Evolutionary conservation across 352 stramenopile species (phyloP), one percentile per base, ranked within the genome.

Genomic region (Phytophthora uliginosa): DNA sequence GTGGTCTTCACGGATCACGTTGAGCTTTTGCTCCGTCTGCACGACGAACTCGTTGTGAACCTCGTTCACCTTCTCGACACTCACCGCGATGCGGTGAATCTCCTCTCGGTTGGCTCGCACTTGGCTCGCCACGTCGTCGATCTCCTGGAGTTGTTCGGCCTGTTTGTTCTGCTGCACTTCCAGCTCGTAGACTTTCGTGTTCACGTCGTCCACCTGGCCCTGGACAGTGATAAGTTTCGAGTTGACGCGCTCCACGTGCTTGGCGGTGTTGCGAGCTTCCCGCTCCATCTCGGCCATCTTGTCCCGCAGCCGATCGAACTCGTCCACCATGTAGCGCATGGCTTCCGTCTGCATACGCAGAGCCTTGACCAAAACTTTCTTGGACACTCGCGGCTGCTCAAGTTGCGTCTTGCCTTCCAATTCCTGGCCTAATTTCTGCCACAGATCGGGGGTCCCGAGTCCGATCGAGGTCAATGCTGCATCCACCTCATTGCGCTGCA

Each of bases 401-500:
- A 94, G 79, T 50, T 88, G 81, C 6, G 83, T 93, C 68, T 93
- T 93, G 9, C 89, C 89, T 64, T 93, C 82, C n/a, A 96, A 66
- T 73, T 96, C 89, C 20, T 88, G 78, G 40, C 89, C 90, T 57
- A 96, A 77, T 33, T 85, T 85, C 63, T 92, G 85, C 89, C 89
- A 96, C 45, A 93, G 62, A 76, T 96, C 89, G 18, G 89, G 86
- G 20, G 89, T 90, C 18, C 87, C 87, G 17, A 96, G 76, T 7
- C 89, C 89, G 24, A 94, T 81, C 22, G 80, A 84, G 10, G 74
- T 71, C 50, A 95, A 62, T 18, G 84, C 66, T 45, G 87, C 86
- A 53, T 96, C 89, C 26, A 94, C 76, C 72, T 96, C 89, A 63
- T 96, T 96, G 60, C 87, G 89, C 81, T 96, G 89, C 83, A 96